Evolutionary conservation across 1,139 yeast genomes (phyloP).

Genomic region (Entelexis sorbosivorans): DNA sequence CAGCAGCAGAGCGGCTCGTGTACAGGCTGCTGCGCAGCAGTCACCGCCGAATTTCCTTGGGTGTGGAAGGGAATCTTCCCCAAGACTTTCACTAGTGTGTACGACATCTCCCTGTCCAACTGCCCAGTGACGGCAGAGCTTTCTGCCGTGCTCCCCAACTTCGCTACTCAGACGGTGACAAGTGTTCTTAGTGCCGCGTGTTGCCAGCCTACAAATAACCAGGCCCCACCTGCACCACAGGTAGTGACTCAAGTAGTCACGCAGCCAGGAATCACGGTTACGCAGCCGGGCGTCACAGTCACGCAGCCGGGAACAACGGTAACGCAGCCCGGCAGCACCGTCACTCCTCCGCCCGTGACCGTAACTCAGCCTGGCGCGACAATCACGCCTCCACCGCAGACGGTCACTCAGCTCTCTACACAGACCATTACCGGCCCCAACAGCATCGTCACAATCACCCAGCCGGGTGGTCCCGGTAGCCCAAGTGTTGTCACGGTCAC

Average conservation of each 20-base stretch:
- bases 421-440: constrained; percentile 18
- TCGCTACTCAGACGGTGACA: constrained; percentile 10
- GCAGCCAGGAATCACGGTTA: constrained; percentile 20
- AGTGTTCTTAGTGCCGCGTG: constrained; percentile 16
- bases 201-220: constrained; percentile 17
- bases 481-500: neutral
- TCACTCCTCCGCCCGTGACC: constrained; percentile 5
- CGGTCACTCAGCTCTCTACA: constrained; percentile 7
- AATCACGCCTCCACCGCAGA: constrained; percentile 10
- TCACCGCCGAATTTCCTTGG: constrained; percentile 17
- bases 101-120: constrained; percentile 16
- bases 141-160: constrained; percentile 19
- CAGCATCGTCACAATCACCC: constrained; percentile 10
- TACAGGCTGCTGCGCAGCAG: constrained; percentile 21
- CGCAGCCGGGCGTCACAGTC: constrained; percentile 9
- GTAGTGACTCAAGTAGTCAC: constrained; percentile 17
- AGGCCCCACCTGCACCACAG: constrained; percentile 10
- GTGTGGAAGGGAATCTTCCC: constrained; percentile 1
- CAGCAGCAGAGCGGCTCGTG: constrained; percentile 8
- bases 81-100: constrained; percentile 15
- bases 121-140: constrained; percentile 21
- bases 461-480: constrained; percentile 1
- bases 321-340: constrained; percentile 16
- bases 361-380: constrained; percentile 19
- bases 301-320: constrained; percentile 11